Evolutionary conservation across 148 eudicot species (phyloP), one percentile per base, ranked within the genome.

Genomic region (Vaccinium myrtillus): DNA sequence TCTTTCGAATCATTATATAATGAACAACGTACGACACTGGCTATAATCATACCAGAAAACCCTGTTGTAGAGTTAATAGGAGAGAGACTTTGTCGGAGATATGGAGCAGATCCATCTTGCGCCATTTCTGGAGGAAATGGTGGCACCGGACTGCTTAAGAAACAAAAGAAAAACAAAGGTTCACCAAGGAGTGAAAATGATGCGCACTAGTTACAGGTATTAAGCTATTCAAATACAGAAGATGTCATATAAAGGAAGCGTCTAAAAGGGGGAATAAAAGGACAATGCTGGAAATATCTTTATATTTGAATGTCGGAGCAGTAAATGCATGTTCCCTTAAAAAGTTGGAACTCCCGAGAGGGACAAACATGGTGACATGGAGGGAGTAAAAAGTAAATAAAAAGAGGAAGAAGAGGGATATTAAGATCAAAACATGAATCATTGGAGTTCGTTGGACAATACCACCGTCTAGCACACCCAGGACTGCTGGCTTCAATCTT

Each of bases 401-500:
- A 50, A 63, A 61, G 55, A 55, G 36, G 67, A 74, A 25, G 49
- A 43, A n/a, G 56, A 21, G 21, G 8, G 36, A 54, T 58, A 76
- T 43, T 3, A 14, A 61, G 30, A 67, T 21, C 21, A 19, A 25
- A 13, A 39, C 27, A 49, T 39, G 2, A 79, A 82, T 55, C 15
- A 23, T 36, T n/a, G 55, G 39, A 70, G 61, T 65, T 74, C 19
- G 74, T 75, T 77, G 30, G 83, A 75, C 23, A 83, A 77, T 88
- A 90, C 88, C 87, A 87, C 91, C 82, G 82, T 86, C 86, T 88
- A 83, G 87, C 82, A 81, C 86, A 87, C 84, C 86, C 89, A 87
- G 89, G 89, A 76, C 70, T 86, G 74, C 91, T 88, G 59, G 90
- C 84, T 84, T 90, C 96, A 88, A 93, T 85, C 85, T 90, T 90